Base-by-base conservation (phyloP, 345 rosid genomes). In the Aquilaria yunnanensis region DNA sequence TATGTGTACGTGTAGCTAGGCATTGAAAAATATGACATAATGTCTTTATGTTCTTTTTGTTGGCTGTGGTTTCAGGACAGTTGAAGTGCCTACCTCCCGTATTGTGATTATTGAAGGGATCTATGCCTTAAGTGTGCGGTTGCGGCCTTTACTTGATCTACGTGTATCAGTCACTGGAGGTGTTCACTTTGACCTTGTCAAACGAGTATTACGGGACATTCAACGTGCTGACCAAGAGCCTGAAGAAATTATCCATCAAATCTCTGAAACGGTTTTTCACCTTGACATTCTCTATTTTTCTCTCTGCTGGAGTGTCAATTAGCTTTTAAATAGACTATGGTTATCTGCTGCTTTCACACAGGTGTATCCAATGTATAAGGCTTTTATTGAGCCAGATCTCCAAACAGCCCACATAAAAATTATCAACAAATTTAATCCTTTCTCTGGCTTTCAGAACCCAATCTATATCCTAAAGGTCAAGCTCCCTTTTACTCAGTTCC, bases 321-420 rank as follows among this genome's bases (percentile, higher is more conserved):
- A 9, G 56, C 62, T 67, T 61, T 59, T 69, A 60, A 23, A 56
- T 10, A 32, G 11, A 47, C 51, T 52, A 14, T 48, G 8, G 43
- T 23, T 47, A 65, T 11, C 54, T 13, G 30, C 58, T 67, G 64
- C 57, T 47, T 67, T 64, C 45, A 30, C 54, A 45, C 82, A 92
- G 98, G 96, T 92, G 46, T 92, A 92, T 78, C 99, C 99, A 5
- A 94, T 94, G 99, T 94, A 94, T 78, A 94, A 94, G 83, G 99
- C 99, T 54, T 94, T 88, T 78, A 90, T 94, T 66, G 99, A 94
- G 81, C 99, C 97, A 48, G 97, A 94, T 79, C 96, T 94, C 66
- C 79, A 78, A 77, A 94, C 97, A 32, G 99, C 99, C 37, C 99
- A 94, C 56, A 86, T 94, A 41, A 94, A 90, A 78, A 90, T 94